Conservation (phyloP, 139 green algal genomes). For the Chlorella vulgaris region DNA sequence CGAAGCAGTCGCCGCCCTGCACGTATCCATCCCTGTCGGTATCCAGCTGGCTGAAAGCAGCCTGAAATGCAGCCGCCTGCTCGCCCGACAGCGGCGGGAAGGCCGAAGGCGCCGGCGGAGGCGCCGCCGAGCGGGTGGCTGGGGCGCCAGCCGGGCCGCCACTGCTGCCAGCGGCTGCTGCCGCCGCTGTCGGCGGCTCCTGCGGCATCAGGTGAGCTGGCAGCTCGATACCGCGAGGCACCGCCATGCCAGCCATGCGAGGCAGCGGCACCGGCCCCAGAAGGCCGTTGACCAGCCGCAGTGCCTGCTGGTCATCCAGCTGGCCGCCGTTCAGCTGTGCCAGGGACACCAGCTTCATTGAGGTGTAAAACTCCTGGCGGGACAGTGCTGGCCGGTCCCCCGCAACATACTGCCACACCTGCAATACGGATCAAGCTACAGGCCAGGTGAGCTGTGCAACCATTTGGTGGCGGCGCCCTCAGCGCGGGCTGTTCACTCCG, state of each 20-base stretch:
- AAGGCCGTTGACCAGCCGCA: conserved; percentile 45
- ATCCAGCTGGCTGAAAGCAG: conserved; percentile 76
- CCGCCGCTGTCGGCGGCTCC: background rate
- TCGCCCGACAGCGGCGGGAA: conserved; percentile 59
- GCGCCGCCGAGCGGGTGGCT: background rate
- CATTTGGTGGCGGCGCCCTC: no score
- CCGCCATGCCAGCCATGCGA: conserved; percentile 31
- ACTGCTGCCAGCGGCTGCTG: no score
- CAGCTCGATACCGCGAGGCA: conserved; percentile 36
- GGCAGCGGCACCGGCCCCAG: conserved; percentile 33
- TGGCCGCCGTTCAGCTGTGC: conserved; percentile 59
- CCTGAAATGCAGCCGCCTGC: conserved; percentile 66
- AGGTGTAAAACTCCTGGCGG: conserved; percentile 77
- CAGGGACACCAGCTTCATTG: conserved; percentile 81
- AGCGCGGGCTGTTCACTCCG: no score
- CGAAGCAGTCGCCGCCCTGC: conserved; percentile 83
- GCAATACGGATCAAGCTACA: background rate
- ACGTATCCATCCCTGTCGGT: conserved; percentile 71
- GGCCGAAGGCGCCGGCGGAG: background rate
- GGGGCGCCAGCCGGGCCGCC: no score
- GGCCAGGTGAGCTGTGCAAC: background rate
- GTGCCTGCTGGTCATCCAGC: conserved; percentile 38
- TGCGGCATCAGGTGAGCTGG: conserved; percentile 6
- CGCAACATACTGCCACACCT: conserved; percentile 87
- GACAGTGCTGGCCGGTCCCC: conserved; percentile 71